These are phyloP conservation scores for Alternaria ethzedia DNA, from an alignment of 2,329 filamentous ascomycete genomes.

Conservation along the genomic window DNA sequence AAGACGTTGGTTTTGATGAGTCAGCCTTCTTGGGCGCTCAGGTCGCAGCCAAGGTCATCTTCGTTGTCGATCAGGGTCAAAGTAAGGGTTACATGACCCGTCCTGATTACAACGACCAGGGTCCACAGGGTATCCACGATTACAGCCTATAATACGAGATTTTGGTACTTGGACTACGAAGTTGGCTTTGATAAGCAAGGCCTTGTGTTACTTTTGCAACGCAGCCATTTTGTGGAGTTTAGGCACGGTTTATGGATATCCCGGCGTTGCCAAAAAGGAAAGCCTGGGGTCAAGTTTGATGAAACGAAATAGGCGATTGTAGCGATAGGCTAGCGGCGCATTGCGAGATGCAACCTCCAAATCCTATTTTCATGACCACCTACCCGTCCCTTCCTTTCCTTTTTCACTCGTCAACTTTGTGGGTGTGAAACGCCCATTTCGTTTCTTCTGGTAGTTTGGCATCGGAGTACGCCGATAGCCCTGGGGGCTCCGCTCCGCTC, in stretches of 20 bases:
- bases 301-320: not conserved
- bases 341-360: conserved; percentile 5
- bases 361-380: not conserved
- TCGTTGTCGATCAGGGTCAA: conserved; percentile 70
- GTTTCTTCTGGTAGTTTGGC: conserved; percentile 11
- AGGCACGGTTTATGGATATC: conserved; percentile 29
- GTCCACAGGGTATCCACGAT: conserved; percentile 69
- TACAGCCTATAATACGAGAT: conserved; percentile 40
- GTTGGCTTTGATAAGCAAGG: not conserved
- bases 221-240: conserved; percentile 22
- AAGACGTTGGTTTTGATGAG: conserved; percentile 77
- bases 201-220: conserved; percentile 1
- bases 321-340: conserved; percentile 19
- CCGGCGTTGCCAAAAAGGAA: conserved; percentile 21
- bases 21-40: conserved; percentile 86
- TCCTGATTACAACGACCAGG: conserved; percentile 71
- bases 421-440: conserved; percentile 1
- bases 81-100: conserved; percentile 74
- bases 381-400: not conserved
- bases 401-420: not conserved
- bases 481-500: conserved; percentile 14
- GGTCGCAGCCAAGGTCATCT: conserved; percentile 79
- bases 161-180: not conserved
- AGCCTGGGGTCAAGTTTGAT: conserved; percentile 2
- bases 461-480: conserved; percentile 27